Evolutionary conservation across 2,329 filamentous ascomycete genomes (phyloP), one percentile per base, ranked within the genome.

Genomic region (Dactylellina cionopaga): DNA sequence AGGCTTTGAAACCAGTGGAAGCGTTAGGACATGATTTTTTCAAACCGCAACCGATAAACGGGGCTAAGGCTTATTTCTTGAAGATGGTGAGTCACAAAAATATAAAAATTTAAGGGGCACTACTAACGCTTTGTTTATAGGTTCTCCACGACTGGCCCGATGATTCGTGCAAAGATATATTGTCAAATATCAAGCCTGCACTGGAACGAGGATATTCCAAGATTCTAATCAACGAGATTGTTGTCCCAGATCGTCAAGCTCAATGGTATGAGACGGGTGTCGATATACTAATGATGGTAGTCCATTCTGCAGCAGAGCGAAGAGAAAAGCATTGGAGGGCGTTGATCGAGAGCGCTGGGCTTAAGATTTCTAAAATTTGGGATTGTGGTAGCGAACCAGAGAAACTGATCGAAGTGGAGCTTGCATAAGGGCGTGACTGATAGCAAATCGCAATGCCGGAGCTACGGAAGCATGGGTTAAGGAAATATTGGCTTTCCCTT

Each of bases 141-240:
- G 76, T 83, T 13, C 77, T 83, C 7, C 81, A 83, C 37, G 81
- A 83, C 66, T 83, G 80, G 80, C 77, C 79, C 0, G 79, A 83
- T 52, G 75, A 75, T 7, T 75, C 78, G 15, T 78, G 78, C 0
- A 17, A 72, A 3, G 41, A 73, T 13, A 82, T 83, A 27, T 65
- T 83, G 7, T 68, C 73, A 17, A 76, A 81, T 10, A 66, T 80
- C 5, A 74, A 62, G 7, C 75, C 75, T 11, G 77, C 76, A 13
- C 79, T 82, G 77, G 77, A 74, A 27, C 76, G 65, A 47, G 77
- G 80, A 49, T 80, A 82, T 70, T 82, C 80, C 5, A 81, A 81
- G 56, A 41, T 84, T 3, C 74, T 85, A 13, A 79, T 85, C 35
- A 80, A 81, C 31, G 83, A 84, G 43, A 80, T 80, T 55, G 76